Evolutionary conservation across 345 rosid genomes (phyloP).

Genomic region (Linum lewisii): DNA sequence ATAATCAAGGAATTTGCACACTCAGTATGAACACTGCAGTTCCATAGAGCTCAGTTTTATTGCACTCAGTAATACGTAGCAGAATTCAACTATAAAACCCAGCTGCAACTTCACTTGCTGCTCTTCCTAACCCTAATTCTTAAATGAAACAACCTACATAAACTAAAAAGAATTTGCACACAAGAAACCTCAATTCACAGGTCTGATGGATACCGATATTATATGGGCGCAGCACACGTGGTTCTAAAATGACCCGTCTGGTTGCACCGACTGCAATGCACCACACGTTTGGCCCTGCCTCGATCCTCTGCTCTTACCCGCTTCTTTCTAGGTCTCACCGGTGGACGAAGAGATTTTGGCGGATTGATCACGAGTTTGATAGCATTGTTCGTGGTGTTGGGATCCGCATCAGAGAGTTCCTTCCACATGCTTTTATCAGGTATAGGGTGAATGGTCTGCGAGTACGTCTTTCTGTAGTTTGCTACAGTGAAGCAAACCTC

Average conservation of each 20-base stretch:
- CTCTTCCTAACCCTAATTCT: too few species aligned
- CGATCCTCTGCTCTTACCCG: conserved; percentile 89
- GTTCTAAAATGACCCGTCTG: conserved; percentile 99
- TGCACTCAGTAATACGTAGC: too few species aligned
- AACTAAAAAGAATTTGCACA: too few species aligned
- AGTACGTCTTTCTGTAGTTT: conserved; percentile 79
- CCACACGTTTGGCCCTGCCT: conserved; percentile 81
- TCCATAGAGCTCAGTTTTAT: too few species aligned
- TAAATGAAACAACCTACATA: too few species aligned
- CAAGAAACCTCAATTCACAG: too few species aligned
- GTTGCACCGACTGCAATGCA: conserved; percentile 96
- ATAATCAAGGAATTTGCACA: too few species aligned
- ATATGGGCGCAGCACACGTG: conserved; percentile 94
- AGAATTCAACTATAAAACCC: too few species aligned
- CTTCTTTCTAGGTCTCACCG: conserved; percentile 95
- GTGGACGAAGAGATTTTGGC: conserved; percentile 83
- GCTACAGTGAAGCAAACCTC: conserved; percentile 97
- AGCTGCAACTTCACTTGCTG: too few species aligned
- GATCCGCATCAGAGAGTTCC: conserved; percentile 68
- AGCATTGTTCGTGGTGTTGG: conserved; percentile 33
- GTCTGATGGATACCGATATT: conserved; percentile 11
- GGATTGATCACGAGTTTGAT: conserved; percentile 67
- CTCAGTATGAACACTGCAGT: too few species aligned
- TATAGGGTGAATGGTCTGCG: conserved; percentile 92
- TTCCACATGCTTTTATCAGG: conserved; percentile 91